Base-by-base conservation (phyloP, 768 basidiomycete species). In the Termitomyces sp. region DNA sequence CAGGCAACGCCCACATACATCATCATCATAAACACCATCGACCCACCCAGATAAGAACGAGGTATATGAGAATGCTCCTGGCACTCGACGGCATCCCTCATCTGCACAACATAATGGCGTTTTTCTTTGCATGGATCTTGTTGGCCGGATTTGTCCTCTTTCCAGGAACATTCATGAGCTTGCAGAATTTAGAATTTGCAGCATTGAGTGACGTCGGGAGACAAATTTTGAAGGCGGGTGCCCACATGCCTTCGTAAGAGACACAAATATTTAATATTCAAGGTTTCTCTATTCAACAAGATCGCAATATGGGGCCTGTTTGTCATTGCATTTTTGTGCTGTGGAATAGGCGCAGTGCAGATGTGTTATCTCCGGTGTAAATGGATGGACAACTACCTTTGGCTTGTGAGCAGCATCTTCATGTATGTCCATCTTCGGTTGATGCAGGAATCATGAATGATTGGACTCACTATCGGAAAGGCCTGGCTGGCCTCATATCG, bases 61-160 rank as follows among this genome's bases (percentile, higher is more conserved):
- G 75, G 33, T 85, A 85, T 61, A 74, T 84, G 60, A 78, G 77
- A 52, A 85, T 85, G 84, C 72, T 85, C 26, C 75, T 85, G 35
- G 84, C 82, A 5, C 67, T 84, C 21, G 83, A 85, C 60, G 73
- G 70, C 38, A 84, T 85, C 44, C 80, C 82, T 17, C 60, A 67
- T 3, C 21, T 78, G 41, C 73, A 78, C 64, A 82, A 83, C 54
- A 54, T 82, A 14, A 64, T 78, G n/a, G 76, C 80, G 2, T 73
- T 73, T 8, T 84, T 85, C 68, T 85, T 81, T 61, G 83, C 80
- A 10, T 85, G 84, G 84, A 75, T 85, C 54, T 62, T 85, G 51
- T 70, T 85, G 23, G 83, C 83, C 9, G 84, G 83, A 8, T 85
- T 85, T 63, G 69, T 85, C 17, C 71, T 85, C 30, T 83, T 85